Percentiles rank a stretch among this genome's conserved stretches.
Conservation (phyloP, 176 grass and related monocot genomes). For the Carex cristatella region DNA sequence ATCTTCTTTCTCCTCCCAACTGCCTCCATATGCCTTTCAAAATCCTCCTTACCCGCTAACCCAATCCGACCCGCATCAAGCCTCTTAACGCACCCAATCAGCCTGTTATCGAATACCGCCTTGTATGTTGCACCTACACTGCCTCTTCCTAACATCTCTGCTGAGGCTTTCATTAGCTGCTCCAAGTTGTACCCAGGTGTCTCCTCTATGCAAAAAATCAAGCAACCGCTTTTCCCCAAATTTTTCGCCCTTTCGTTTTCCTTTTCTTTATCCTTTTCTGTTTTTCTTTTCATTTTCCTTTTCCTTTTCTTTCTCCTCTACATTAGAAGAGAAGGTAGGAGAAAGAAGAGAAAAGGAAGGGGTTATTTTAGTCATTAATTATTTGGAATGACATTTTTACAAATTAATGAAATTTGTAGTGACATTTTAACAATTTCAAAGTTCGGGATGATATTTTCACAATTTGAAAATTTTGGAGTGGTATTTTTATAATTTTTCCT, state of each 20-base stretch:
- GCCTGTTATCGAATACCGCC: constrained; percentile 54
- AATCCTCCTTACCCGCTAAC: constrained; percentile 50
- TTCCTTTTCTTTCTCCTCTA: too few species aligned
- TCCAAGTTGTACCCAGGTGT: constrained; percentile 60
- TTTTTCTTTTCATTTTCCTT: too few species aligned
- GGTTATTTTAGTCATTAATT: too few species aligned
- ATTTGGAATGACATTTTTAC: too few species aligned
- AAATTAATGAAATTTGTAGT: too few species aligned
- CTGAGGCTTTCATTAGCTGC: constrained; percentile 91
- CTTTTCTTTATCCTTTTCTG: constrained; percentile 16
- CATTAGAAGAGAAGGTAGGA: too few species aligned
- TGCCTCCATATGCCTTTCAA: constrained; percentile 87
- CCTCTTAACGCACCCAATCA: constrained; percentile 81
- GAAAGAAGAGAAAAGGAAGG: too few species aligned
- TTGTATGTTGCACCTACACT: constrained; percentile 90
- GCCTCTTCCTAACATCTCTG: constrained; percentile 82
- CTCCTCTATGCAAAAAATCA: constrained; percentile 80
- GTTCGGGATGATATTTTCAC: too few species aligned
- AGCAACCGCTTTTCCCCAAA: constrained; percentile 73
- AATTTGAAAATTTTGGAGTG: too few species aligned
- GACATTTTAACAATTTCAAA: too few species aligned
- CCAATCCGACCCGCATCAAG: constrained; percentile 68
- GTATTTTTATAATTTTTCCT: neutral
- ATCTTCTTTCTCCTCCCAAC: constrained; percentile 35
- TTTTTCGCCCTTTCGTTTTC: constrained; percentile 53